Evolutionary conservation across 805 yeast genomes (phyloP).

Genomic region (Yamadazyma sp.): DNA sequence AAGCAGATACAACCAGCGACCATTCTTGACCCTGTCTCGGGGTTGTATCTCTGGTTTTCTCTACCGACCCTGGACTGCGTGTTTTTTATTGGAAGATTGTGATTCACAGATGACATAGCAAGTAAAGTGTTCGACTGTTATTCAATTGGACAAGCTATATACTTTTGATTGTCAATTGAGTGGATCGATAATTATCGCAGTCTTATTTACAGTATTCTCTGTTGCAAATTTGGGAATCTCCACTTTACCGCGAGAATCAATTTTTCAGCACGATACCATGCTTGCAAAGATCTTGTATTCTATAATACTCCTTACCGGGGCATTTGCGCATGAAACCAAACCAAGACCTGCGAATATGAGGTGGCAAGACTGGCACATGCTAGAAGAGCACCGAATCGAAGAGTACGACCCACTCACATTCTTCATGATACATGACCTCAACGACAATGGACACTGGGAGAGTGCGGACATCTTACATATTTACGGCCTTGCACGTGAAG

Average conservation of each 20-base stretch:
- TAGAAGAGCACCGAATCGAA: constrained; percentile 79
- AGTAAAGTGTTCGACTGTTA: neutral
- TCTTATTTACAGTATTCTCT: no score
- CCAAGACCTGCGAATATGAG: constrained; percentile 48
- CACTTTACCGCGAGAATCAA: no score
- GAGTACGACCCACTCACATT: constrained; percentile 71
- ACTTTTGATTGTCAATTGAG: no score
- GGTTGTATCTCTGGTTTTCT: constrained; percentile 57
- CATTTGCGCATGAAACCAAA: constrained; percentile 6
- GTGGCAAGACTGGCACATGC: constrained; percentile 92
- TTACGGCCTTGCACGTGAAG: constrained; percentile 75
- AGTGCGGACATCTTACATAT: constrained; percentile 67
- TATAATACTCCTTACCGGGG: neutral
- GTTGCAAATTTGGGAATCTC: no score
- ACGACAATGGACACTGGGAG: constrained; percentile 56
- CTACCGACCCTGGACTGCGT: constrained; percentile 53
- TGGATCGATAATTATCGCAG: no score
- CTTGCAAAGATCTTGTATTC: no score
- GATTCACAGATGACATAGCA: constrained; percentile 5
- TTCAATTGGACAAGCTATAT: no score
- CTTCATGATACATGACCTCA: constrained; percentile 76
- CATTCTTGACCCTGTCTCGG: constrained; percentile 68
- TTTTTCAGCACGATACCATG: no score
- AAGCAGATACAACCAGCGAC: constrained; percentile 92
- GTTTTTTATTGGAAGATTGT: constrained; percentile 9